Conservation (phyloP, 2,329 filamentous ascomycete genomes). For the Aspergillus ustus region DNA sequence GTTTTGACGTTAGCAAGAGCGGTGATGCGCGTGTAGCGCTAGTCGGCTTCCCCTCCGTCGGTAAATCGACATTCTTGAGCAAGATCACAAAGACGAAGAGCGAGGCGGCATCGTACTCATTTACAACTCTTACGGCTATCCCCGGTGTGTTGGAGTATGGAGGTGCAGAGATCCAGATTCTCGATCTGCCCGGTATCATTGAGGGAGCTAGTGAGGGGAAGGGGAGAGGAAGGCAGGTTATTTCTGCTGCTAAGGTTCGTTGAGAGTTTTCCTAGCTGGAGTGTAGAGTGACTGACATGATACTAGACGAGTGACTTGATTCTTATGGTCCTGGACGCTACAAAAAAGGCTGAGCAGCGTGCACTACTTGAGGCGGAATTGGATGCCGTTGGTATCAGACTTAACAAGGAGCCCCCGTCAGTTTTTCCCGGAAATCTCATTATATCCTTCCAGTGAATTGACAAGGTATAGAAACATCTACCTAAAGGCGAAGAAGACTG, state of each 20-base stretch:
- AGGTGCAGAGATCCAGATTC: conserved; percentile 95
- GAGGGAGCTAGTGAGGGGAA: conserved; percentile 96
- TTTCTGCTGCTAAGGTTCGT: conserved; percentile 82
- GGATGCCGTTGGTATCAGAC: conserved; percentile 89
- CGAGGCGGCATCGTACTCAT: conserved; percentile 93
- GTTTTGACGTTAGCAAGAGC: conserved; percentile 91
- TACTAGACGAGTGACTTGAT: conserved; percentile 85
- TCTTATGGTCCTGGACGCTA: conserved; percentile 95
- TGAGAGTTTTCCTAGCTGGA: not conserved
- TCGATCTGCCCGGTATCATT: conserved; percentile 97
- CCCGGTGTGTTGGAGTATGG: conserved; percentile 97
- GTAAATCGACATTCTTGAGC: conserved; percentile 98
- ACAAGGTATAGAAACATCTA: conserved; percentile 78
- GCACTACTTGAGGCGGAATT: conserved; percentile 87
- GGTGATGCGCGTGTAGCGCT: conserved; percentile 96
- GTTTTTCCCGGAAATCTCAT: conserved; percentile 31
- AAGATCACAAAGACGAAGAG: conserved; percentile 98
- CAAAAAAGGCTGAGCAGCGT: conserved; percentile 92
- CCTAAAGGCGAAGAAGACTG: conserved; percentile 91
- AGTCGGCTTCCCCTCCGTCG: conserved; percentile 97
- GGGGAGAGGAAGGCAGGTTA: conserved; percentile 92
- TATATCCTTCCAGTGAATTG: not conserved
- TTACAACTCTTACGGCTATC: conserved; percentile 96
- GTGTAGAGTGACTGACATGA: conserved; percentile 4
- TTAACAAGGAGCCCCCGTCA: conserved; percentile 89